Conservation (phyloP, 495 filamentous ascomycete species). For the Neurospora sp. region DNA sequence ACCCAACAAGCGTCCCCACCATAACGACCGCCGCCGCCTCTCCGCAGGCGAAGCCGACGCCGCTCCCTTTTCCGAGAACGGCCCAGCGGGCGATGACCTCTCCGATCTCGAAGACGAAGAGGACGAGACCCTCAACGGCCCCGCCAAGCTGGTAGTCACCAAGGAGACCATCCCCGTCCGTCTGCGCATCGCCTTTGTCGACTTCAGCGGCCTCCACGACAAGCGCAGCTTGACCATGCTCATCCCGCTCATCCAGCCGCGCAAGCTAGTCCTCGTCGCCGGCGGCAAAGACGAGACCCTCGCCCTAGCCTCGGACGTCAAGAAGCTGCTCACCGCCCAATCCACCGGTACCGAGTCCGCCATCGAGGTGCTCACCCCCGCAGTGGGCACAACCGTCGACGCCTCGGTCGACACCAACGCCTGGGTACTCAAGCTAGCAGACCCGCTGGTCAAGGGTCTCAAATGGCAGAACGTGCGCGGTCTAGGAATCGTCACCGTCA, state of each 20-base stretch:
- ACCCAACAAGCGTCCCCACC: slow-evolving; percentile 30
- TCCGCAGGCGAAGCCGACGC: slow-evolving; percentile 34
- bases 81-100: slow-evolving; percentile 37
- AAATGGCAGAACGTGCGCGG: slow-evolving; percentile 92
- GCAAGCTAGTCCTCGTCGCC: slow-evolving; percentile 82
- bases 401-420: slow-evolving; percentile 97
- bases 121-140: slow-evolving; percentile 49
- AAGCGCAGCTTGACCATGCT: slow-evolving; percentile 88
- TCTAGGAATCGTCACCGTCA: slow-evolving; percentile 80
- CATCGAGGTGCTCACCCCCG: slow-evolving; percentile 69
- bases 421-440: slow-evolving; percentile 86
- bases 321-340: slow-evolving; percentile 55
- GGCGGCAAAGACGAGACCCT: slow-evolving; percentile 70
- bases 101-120: slow-evolving; percentile 47
- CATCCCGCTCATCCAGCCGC: slow-evolving; percentile 85
- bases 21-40: slow-evolving; percentile 16
- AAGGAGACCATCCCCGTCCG: slow-evolving; percentile 53
- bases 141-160: slow-evolving; percentile 60
- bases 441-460: slow-evolving; percentile 67
- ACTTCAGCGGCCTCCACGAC: slow-evolving; percentile 88
- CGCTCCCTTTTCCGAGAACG: slow-evolving; percentile 26
- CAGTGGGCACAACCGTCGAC: slow-evolving; percentile 59
- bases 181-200: slow-evolving; percentile 72
- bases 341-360: slow-evolving; percentile 26
- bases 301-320: slow-evolving; percentile 68